Evolutionary conservation across 129 eudicot species (phyloP), one percentile per base, ranked within the genome.

Genomic region (Tagetes patula): DNA sequence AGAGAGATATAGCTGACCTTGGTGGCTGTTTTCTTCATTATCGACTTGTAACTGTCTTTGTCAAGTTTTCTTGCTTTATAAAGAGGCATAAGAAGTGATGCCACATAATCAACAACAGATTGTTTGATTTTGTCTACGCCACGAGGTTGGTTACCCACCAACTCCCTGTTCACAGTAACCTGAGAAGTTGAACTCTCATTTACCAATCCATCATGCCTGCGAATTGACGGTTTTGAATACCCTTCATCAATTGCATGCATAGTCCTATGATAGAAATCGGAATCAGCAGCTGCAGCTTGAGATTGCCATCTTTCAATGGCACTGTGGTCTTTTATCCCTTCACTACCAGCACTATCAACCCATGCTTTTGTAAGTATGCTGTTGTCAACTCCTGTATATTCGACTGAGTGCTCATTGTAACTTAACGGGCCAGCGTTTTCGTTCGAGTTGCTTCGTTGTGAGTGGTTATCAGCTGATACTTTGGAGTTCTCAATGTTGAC

Each of bases 251-350:
- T 87, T 11, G 82, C 12, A 66, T 85, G 85, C 84, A 76, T 75
- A 47, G 78, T 87, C 70, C 80, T 86, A 67, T 78, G 79, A 69
- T 42, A 83, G 71, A 82, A 88, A 50, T 87, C 97, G 47, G 87
- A 86, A 82, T 84, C 91, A 59, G 96, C 97, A 47, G 97, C 97
- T 3, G 97, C 96, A 20, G 98, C 99, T 75, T 91, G 99, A 27
- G 86, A 83, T 70, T 95, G 99, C 99, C 97, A 94, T 80, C 96
- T 84, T 36, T 95, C 97, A 64, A 95, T 95, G 71, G 96, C 99
- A 80, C 70, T 89, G 74, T 81, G 89, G 67, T 95, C 99, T 73
- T 95, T 95, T 64, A 87, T 55, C 82, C 92, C 97, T 68, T 72
- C 85, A 65, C 91, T 85, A 33, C 97, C 97, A 33, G 89, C 92